These are phyloP conservation scores for Taxawa tesnikishii DNA, from an alignment of 2,329 filamentous ascomycete genomes.

Conservation along the genomic window DNA sequence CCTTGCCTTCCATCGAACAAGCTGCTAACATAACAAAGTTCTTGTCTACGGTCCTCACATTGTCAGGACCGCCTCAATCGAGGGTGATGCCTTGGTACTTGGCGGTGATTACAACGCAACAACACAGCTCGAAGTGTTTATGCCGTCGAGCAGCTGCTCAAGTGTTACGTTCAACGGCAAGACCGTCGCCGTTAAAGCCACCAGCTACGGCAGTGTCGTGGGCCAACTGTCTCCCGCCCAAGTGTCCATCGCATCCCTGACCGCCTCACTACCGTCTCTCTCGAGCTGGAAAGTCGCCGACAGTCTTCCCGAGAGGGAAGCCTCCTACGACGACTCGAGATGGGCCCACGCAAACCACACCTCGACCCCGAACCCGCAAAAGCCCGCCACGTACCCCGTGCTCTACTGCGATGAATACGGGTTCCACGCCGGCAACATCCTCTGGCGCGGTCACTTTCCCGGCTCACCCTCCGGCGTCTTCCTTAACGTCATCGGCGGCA, in stretches of 20 bases:
- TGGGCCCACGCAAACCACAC: conserved; percentile 31
- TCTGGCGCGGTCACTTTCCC: conserved; percentile 29
- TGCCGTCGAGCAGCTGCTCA: conserved; percentile 17
- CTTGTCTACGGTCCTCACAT: conserved; percentile 30
- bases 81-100: conserved; percentile 21
- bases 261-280: conserved; percentile 25
- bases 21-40: conserved; percentile 31
- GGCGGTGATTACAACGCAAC: conserved; percentile 24
- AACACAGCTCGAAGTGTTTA: conserved; percentile 26
- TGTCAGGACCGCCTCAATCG: conserved; percentile 20
- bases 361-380: conserved; percentile 21
- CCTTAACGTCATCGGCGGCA: conserved; percentile 41
- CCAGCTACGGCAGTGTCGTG: conserved; percentile 24
- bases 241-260: conserved; percentile 13
- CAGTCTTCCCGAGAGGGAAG: conserved; percentile 35
- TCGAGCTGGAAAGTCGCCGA: conserved; percentile 35
- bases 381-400: conserved; percentile 25
- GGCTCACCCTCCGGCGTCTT: conserved; percentile 22
- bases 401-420: conserved; percentile 29
- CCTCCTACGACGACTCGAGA: conserved; percentile 30
- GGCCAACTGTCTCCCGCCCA: conserved; percentile 15
- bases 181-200: conserved; percentile 13
- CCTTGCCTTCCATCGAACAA: neutral
- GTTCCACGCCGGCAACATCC: conserved; percentile 27
- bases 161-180: conserved; percentile 27